These are phyloP conservation scores for Phytopythium delawarense DNA, from an alignment of 352 stramenopile genomes.

Conservation along the genomic window DNA sequence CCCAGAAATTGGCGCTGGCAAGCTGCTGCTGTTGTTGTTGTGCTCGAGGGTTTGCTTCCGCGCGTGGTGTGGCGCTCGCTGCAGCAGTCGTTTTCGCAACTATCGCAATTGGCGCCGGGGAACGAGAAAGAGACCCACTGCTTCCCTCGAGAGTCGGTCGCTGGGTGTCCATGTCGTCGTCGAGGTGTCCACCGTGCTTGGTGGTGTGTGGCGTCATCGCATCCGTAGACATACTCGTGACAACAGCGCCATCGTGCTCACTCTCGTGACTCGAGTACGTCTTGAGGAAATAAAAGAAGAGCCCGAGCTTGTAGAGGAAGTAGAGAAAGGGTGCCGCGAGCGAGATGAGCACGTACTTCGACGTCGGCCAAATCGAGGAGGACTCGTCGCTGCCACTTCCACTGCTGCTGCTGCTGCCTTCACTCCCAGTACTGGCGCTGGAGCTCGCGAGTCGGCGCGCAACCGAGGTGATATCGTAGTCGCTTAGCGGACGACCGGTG, in stretches of 20 bases:
- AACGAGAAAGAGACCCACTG: slow-evolving; percentile 19
- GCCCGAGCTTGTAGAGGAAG: slow-evolving; percentile 33
- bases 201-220: neutral
- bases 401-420: neutral
- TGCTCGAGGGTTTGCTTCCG: neutral
- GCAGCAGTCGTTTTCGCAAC: slow-evolving; percentile 8
- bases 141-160: slow-evolving; percentile 22
- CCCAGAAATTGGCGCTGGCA: slow-evolving; percentile 50
- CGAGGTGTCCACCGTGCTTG: neutral
- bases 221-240: neutral
- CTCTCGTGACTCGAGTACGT: slow-evolving; percentile 13
- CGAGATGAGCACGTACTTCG: slow-evolving; percentile 29
- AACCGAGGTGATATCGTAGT: neutral
- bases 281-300: slow-evolving; percentile 32
- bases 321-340: slow-evolving; percentile 31
- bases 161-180: slow-evolving; percentile 14
- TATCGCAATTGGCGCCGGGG: slow-evolving; percentile 8
- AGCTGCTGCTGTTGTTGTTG: slow-evolving; percentile 11
- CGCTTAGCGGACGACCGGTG: neutral
- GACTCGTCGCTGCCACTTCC: slow-evolving; percentile 3
- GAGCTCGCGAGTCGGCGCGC: neutral
- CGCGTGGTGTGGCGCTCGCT: neutral
- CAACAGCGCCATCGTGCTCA: neutral
- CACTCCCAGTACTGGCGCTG: neutral
- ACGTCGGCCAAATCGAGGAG: slow-evolving; percentile 9